Percentiles rank a stretch among this genome's conserved stretches.
These are phyloP conservation scores for Picochlorum sp. DNA, from an alignment of 139 green algal species.

Conservation along the genomic window DNA sequence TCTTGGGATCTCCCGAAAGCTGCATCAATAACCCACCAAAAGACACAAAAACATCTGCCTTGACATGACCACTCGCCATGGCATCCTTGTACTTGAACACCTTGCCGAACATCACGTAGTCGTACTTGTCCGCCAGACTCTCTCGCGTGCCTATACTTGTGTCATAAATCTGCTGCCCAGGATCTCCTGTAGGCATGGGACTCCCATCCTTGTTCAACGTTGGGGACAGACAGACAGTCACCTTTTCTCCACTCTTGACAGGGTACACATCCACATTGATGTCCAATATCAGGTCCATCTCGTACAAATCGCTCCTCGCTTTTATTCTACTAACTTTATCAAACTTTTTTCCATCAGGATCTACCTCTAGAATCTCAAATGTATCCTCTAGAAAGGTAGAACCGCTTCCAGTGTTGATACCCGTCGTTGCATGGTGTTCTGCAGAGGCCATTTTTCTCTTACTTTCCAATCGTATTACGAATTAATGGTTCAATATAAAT, in stretches of 20 bases:
- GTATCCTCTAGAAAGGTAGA: constrained; percentile 77
- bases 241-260: constrained; percentile 56
- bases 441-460: no score
- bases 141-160: constrained; percentile 12
- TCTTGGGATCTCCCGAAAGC: constrained; percentile 70
- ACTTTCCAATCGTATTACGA: no score
- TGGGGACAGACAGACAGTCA: constrained; percentile 55
- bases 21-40: constrained; percentile 93
- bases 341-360: constrained; percentile 94
- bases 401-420: neutral
- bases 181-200: constrained; percentile 45
- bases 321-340: constrained; percentile 85
- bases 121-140: constrained; percentile 81
- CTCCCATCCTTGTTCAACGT: constrained; percentile 75
- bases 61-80: constrained; percentile 24
- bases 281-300: constrained; percentile 88
- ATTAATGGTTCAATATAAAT: no score
- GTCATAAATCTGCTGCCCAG: constrained; percentile 6
- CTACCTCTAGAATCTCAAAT: constrained; percentile 80
- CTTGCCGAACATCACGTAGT: constrained; percentile 96
- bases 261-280: constrained; percentile 92
- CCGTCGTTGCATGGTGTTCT: no score
- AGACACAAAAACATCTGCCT: constrained; percentile 55
- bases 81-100: constrained; percentile 82
- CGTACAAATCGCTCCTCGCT: constrained; percentile 74